Base-by-base conservation (phyloP, 352 stramenopile species). In the Phytopythium litorale region DNA sequence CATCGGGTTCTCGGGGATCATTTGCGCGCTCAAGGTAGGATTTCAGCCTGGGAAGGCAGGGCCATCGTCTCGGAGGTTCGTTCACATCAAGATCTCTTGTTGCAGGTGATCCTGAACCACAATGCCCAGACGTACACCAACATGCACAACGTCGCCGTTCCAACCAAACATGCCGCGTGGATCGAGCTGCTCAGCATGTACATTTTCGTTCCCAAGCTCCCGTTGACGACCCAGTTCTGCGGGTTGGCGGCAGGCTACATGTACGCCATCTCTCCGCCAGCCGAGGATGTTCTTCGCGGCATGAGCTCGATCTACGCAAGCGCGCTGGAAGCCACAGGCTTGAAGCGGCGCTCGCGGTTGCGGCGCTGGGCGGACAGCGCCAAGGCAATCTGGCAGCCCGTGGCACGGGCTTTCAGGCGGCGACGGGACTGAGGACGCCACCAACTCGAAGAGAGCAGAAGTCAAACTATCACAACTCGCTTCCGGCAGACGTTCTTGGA, bases 181-280 rank as follows among this genome's bases (percentile, higher is more conserved):
- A 70, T 96, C 9, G 91, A 97, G 66, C 70, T 97, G n/a, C 62
- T 94, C 13, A 56, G 94, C 21, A 94, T 95, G 3, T 88, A 94
- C 52, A 48, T 92, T 12, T 63, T 96, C 23, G 81, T 95, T 1
- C 89, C 78, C 1, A 74, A 91, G 53, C 73, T 90, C 12, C 91
- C 89, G 15, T 80, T 97, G 37, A 63, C 96, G 25, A 88, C 84
- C 28, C 89, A 97, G 72, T 70, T 91, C 42, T 92, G 84, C 42
- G 91, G 91, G 8, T 89, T 97, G 19, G 51, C 94, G 21, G 84
- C 88, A 64, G 54, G 54, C 3, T 60, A 50, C 25, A 51, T 51
- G 13, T 60, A 60, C 33, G 40, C 38, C 8, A 38, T 60, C 35
- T 13, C 52, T 42, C 54, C 35, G 5, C 23, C 35, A 12, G 23